These are phyloP conservation scores for Borovskyia barvae DNA, from an alignment of 208 protist genomes.

Conservation along the genomic window DNA sequence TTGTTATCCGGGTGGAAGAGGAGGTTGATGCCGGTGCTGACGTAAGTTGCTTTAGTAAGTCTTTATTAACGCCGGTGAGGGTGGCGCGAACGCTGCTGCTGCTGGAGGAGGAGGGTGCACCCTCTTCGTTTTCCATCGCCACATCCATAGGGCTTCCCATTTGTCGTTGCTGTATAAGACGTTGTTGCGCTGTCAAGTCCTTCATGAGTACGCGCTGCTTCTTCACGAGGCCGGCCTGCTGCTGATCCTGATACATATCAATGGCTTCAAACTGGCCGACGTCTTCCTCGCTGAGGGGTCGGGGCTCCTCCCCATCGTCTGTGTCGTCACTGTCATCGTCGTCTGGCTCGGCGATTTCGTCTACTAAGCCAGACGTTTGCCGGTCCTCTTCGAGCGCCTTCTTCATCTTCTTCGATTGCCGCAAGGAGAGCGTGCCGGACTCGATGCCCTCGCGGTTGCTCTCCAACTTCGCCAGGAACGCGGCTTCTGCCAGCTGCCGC, in stretches of 20 bases:
- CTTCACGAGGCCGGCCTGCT: conserved; percentile 58
- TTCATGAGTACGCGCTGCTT: conserved; percentile 63
- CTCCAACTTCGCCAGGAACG: conserved; percentile 96
- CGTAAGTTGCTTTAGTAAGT: conserved; percentile 26
- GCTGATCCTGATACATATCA: conserved; percentile 67
- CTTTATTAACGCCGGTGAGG: conserved; percentile 28
- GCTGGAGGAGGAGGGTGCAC: neutral
- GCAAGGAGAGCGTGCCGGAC: conserved; percentile 90
- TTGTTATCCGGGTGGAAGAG: no score
- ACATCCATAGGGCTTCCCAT: conserved; percentile 2
- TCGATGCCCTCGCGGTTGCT: conserved; percentile 97
- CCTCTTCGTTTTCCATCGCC: conserved; percentile 8
- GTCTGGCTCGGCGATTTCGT: conserved; percentile 18
- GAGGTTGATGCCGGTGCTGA: conserved; percentile 1
- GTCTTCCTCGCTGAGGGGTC: no score
- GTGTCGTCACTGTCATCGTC: conserved; percentile 23
- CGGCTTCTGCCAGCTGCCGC: conserved; percentile 97
- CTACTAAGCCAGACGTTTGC: conserved; percentile 20
- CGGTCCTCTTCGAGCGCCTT: conserved; percentile 77
- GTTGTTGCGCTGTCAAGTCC: conserved; percentile 36
- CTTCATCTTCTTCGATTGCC: conserved; percentile 59
- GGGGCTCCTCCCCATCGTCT: conserved; percentile 4
- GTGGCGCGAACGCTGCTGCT: conserved; percentile 15
- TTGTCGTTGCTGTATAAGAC: conserved; percentile 22
- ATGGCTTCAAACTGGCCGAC: conserved; percentile 46